Conservation (phyloP, 164 flowering plant species). For the Amborella trichopoda region DNA sequence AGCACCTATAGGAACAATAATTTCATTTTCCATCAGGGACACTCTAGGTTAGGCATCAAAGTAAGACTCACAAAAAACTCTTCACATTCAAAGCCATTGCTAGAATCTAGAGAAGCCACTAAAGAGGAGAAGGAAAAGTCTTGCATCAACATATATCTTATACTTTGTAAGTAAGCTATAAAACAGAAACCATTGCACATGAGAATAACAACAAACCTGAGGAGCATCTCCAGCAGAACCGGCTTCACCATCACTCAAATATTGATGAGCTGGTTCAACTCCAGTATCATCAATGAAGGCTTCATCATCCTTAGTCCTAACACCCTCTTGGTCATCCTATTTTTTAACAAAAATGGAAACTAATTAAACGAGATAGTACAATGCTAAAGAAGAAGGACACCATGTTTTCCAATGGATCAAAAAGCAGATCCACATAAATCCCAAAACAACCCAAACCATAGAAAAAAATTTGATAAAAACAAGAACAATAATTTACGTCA, state of each 20-base stretch:
- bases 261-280: slow-evolving; percentile 66
- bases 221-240: slow-evolving; percentile 58
- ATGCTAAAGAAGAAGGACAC: neutral
- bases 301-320: slow-evolving; percentile 73
- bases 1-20: too few relatives aligned
- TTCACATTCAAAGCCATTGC: too few relatives aligned
- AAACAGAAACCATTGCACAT: too few relatives aligned
- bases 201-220: slow-evolving; percentile 37
- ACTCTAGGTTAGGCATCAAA: too few relatives aligned
- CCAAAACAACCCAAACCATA: neutral
- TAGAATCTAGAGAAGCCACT: neutral
- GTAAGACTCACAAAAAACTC: too few relatives aligned
- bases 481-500: too few relatives aligned
- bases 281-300: slow-evolving; percentile 91
- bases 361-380: too few relatives aligned
- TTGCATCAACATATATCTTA: neutral
- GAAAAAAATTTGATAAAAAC: too few relatives aligned
- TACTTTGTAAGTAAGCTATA: neutral
- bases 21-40: too few relatives aligned
- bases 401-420: neutral
- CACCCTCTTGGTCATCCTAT: slow-evolving; percentile 83
- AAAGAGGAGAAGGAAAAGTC: neutral
- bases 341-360: too few relatives aligned
- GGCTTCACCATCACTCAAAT: slow-evolving; percentile 51
- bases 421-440: neutral